Percentiles rank a stretch among this genome's conserved stretches.
Conservation (phyloP, 768 basidiomycete species). For the Filobasidium floriforme region DNA sequence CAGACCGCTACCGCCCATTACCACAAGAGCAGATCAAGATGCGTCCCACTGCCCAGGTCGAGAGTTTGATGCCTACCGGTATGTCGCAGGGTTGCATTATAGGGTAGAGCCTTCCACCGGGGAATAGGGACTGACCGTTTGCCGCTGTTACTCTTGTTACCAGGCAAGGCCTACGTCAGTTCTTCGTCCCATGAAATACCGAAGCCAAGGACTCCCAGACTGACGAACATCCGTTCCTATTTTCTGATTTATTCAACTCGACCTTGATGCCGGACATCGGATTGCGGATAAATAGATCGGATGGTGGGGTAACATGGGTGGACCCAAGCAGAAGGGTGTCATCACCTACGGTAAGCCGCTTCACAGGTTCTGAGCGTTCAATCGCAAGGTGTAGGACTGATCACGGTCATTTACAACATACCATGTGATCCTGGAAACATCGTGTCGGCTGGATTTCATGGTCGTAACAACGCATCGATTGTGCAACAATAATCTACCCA, state of each 20-base stretch:
- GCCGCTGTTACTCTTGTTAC: background rate
- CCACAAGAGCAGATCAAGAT: constrained; percentile 24
- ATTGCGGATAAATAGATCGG: constrained; percentile 52
- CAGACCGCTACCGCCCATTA: too few relatives aligned
- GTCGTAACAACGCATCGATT: background rate
- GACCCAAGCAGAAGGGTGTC: constrained; percentile 67
- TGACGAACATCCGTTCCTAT: background rate
- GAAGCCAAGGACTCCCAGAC: background rate
- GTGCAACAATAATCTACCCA: too few relatives aligned
- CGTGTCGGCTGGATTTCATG: background rate
- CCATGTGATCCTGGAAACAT: background rate
- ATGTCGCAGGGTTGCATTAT: constrained; percentile 44
- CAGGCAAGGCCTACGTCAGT: constrained; percentile 78
- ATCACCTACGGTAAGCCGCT: constrained; percentile 65
- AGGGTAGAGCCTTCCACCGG: background rate
- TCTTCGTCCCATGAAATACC: background rate
- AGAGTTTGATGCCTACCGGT: constrained; percentile 78
- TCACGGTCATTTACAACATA: too few relatives aligned
- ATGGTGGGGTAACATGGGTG: constrained; percentile 82
- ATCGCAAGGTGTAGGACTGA: too few relatives aligned
- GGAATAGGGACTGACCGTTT: background rate
- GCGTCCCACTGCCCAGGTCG: constrained; percentile 55
- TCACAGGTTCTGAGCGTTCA: too few relatives aligned
- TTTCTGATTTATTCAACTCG: too few relatives aligned
- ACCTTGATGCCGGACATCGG: background rate